Evolutionary conservation across 192 early-diverging fungal species (phyloP).

Genomic region (Phlyctochytrium bullatum): DNA sequence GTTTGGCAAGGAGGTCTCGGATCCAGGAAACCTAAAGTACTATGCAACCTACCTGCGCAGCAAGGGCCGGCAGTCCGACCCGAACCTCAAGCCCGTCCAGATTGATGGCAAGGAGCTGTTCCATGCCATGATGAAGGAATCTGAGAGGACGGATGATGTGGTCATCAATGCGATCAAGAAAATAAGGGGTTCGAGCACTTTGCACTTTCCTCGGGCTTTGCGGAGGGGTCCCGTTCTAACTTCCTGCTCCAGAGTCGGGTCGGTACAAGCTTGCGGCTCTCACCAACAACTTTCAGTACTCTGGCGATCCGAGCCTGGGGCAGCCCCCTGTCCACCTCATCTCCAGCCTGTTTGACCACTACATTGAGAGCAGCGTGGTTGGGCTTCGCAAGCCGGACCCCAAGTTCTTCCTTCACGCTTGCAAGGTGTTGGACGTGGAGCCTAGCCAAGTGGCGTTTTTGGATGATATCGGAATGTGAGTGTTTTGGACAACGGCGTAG

Average conservation of each 20-base stretch:
- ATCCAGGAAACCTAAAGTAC: slow-evolving; percentile 28
- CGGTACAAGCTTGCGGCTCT: slow-evolving; percentile 70
- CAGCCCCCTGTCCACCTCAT: slow-evolving; percentile 35
- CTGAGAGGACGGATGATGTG: slow-evolving; percentile 36
- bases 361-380: slow-evolving; percentile 72
- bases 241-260: slow-evolving; percentile 35
- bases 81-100: background rate
- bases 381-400: slow-evolving; percentile 85
- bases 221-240: background rate
- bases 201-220: background rate
- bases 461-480: slow-evolving; percentile 75
- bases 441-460: slow-evolving; percentile 73
- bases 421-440: slow-evolving; percentile 63
- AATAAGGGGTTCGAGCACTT: slow-evolving; percentile 34
- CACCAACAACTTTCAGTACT: slow-evolving; percentile 74
- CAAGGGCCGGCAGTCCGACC: slow-evolving; percentile 10
- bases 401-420: slow-evolving; percentile 67
- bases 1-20: slow-evolving; percentile 59
- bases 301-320: slow-evolving; percentile 19
- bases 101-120: slow-evolving; percentile 65
- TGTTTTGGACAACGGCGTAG: slow-evolving; percentile 7
- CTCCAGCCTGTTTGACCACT: slow-evolving; percentile 61
- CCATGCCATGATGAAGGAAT: slow-evolving; percentile 60
- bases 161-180: slow-evolving; percentile 52
- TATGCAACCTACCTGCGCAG: slow-evolving; percentile 40